Percentiles rank a stretch among this genome's conserved stretches.
Conservation (phyloP, 371 early-diverging fungal species). For the Thermomucor indicae-seudaticae region DNA sequence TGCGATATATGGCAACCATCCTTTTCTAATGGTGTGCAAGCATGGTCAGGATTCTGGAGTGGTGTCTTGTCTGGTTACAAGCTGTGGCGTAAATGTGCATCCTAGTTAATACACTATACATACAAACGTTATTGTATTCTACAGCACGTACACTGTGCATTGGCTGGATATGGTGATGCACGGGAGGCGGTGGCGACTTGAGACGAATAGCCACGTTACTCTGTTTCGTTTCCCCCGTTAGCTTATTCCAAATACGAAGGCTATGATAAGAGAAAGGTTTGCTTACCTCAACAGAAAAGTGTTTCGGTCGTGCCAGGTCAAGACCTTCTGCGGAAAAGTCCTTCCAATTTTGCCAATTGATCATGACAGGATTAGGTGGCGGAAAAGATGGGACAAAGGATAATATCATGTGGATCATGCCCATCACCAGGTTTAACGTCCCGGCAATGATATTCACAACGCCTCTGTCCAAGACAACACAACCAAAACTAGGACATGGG, state of each 20-base stretch:
- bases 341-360: constrained; percentile 45
- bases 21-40: constrained; percentile 66
- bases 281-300: constrained; percentile 17
- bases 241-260: too few relatives aligned
- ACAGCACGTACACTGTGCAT: too few relatives aligned
- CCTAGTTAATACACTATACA: constrained; percentile 4
- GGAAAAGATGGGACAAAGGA: constrained; percentile 30
- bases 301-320: constrained; percentile 28
- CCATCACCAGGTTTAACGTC: constrained; percentile 27
- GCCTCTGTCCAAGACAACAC: constrained; percentile 23
- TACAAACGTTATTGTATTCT: too few relatives aligned
- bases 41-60: constrained; percentile 65
- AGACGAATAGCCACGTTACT: constrained; percentile 13
- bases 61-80: constrained; percentile 69
- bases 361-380: constrained; percentile 29
- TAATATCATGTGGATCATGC: constrained; percentile 32
- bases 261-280: background rate
- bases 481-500: constrained; percentile 28
- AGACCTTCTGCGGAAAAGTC: constrained; percentile 42
- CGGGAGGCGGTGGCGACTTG: constrained; percentile 11
- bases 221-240: background rate
- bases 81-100: constrained; percentile 45
- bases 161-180: constrained; percentile 1
- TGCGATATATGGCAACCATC: constrained; percentile 65
- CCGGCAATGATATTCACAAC: constrained; percentile 35